A percentile compares a stretch with the other conserved stretches of the same genome.
These are phyloP conservation scores for Trichophyton simii DNA, from an alignment of 2,329 filamentous ascomycete genomes.

Conservation along the genomic window DNA sequence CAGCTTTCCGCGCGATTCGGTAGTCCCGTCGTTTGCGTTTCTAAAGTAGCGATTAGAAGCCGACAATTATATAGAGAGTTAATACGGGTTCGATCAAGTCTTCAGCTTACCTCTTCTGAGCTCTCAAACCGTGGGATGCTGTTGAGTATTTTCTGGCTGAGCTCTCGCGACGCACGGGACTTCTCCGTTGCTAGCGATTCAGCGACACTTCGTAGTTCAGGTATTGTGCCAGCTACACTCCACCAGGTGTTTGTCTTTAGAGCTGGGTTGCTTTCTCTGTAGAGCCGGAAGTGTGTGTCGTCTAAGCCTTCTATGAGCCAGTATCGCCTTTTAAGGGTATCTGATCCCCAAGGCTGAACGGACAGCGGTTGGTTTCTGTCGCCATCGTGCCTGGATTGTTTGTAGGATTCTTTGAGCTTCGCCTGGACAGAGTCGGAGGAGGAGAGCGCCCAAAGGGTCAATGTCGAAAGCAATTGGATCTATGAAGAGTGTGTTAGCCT, in stretches of 20 bases:
- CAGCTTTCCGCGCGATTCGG: constrained; percentile 68
- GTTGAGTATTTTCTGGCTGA: constrained; percentile 63
- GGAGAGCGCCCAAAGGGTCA: constrained; percentile 78
- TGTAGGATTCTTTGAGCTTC: constrained; percentile 78
- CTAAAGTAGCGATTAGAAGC: constrained; percentile 31
- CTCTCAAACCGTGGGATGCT: constrained; percentile 85
- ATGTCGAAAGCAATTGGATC: constrained; percentile 69
- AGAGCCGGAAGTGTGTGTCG: constrained; percentile 86
- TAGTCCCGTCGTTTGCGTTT: constrained; percentile 93
- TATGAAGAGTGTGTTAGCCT: constrained; percentile 27
- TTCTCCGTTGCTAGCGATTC: constrained; percentile 70
- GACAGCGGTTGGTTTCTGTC: constrained; percentile 75
- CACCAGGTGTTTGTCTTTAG: constrained; percentile 73
- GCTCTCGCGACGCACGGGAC: constrained; percentile 63
- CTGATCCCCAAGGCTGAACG: constrained; percentile 79
- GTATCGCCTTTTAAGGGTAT: constrained; percentile 84
- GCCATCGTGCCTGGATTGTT: constrained; percentile 67
- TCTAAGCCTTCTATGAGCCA: constrained; percentile 88
- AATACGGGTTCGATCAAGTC: not conserved
- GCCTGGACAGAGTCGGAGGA: constrained; percentile 72
- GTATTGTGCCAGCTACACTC: constrained; percentile 81
- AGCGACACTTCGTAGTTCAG: constrained; percentile 64
- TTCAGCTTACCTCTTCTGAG: constrained; percentile 64
- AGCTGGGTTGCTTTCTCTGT: constrained; percentile 75
- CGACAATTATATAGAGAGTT: not conserved